phyloP scores from a whole-genome alignment of 352 stramenopile genomes.

The Phytopythium litorale region DNA sequence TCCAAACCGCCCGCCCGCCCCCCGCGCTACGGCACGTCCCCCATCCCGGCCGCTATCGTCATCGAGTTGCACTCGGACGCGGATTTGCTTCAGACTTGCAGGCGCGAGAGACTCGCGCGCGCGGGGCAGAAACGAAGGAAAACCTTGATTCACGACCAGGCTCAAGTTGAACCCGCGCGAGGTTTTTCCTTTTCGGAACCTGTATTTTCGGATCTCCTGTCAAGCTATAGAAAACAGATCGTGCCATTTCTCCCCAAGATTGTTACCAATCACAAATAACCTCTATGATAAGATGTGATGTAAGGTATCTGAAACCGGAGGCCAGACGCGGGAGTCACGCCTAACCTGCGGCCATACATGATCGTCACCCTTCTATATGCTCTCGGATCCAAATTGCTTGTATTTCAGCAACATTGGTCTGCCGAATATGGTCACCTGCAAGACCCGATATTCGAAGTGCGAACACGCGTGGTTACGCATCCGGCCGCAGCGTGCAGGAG shows the following conservation, averaged over 20 bases:
- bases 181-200: background rate
- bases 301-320: too few relatives aligned
- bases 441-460: background rate
- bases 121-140: background rate
- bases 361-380: background rate
- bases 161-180: slow-evolving; percentile 7
- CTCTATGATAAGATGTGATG: too few relatives aligned
- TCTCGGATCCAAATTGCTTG: background rate
- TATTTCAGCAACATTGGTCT: background rate
- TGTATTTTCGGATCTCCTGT: too few relatives aligned
- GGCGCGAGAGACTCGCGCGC: slow-evolving; percentile 4
- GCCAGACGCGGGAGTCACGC: too few relatives aligned
- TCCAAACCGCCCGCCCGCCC: too few relatives aligned
- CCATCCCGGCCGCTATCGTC: background rate
- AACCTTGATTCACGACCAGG: background rate
- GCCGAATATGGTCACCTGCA: background rate
- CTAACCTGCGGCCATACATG: too few relatives aligned
- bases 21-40: background rate
- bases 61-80: background rate
- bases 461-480: background rate
- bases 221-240: too few relatives aligned
- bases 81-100: slow-evolving; percentile 12
- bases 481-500: background rate
- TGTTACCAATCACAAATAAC: too few relatives aligned
- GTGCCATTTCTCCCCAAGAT: too few relatives aligned